Base-by-base conservation (phyloP, 2,329 filamentous ascomycete genomes). In the Pseudogymnoascus sp. region DNA sequence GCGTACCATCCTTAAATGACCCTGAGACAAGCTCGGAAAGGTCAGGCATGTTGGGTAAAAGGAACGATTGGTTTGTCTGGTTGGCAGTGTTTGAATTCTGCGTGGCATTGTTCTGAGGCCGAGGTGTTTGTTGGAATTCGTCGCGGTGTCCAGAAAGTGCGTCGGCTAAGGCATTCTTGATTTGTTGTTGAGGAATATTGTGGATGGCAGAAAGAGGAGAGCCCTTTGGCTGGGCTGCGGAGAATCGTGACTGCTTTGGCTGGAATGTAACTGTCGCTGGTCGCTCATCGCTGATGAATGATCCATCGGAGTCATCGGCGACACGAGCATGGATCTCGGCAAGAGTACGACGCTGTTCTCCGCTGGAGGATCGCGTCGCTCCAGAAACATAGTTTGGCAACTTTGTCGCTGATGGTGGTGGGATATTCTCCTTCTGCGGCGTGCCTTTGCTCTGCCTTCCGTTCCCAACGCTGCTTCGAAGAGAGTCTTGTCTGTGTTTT, bases 11-110 rank as follows among this genome's bases (percentile, higher is more conserved):
- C 21, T 62, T 62, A 38, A 66, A 37, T 6, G 81, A 76, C 62
- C 82, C 83, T 21, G 83, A 84, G 10, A 86, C 79, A 31, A 86
- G 76, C 68, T 86, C 83, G 5, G 83, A 85, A 63, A 86, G 77
- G 67, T 86, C 84, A 6, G 82, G 80, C 50, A 85, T 74, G 66
- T 86, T 82, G 1, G 84, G 84, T 3, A 87, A 76, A 60, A 84
- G 77, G 69, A 86, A 86, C 0, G 84, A 87, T 64, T 83, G 82
- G 40, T 79, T 77, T 16, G 83, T 85, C 65, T 76, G 75, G 65
- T 77, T 83, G 59, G 78, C 77, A 3, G 77, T 77, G 23, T 60
- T 64, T 25, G 75, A 73, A 16, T 70, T 72, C 62, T 71, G 71
- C 25, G 70, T 71, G 42, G 69, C 64, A 33, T 70, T 71, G 6